Evolutionary conservation across 768 basidiomycete species (phyloP), one percentile per base, ranked within the genome.

Genomic region (Boletus insuetus): DNA sequence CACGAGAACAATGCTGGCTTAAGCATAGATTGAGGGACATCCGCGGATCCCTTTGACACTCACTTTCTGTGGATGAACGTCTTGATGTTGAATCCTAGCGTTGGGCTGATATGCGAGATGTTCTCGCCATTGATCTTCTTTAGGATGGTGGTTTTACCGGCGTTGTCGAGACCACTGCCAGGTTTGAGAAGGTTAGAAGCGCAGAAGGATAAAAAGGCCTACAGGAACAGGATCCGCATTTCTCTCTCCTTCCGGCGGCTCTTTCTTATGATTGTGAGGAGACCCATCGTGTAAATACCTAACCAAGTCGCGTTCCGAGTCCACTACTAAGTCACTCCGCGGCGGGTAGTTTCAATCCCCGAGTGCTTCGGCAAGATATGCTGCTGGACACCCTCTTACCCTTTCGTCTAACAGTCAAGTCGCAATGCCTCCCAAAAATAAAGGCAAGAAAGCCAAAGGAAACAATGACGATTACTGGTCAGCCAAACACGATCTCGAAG

Each of bases 81-180:
- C 79, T 95, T 96, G 79, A 98, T 99, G 71, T 98, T 97, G 80
- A 99, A 99, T 12, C 97, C 97, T 14, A 99, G 77, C 11, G 97
- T 98, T 2, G 97, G 97, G 65, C 89, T 92, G 52, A 98, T 85
- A 49, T 79, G 82, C 64, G 79, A 79, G 62, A 96, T 93, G 72
- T 96, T 91, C 73, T 98, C 96, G 20, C 86, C 89, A 58, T 91
- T 95, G 58, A 98, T 79, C 71, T 91, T 92, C 77, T 98, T 98
- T 55, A 98, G 73, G 61, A 98, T 97, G 3, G 96, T 99, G 2
- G 97, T 98, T 78, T 99, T 98, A 50, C 97, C 97, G 2, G 96
- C 97, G 68, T 99, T 98, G 71, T 98, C 97, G 16, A 99, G 84
- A 10, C 97, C 96, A 42, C 96, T 98, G 68, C 35, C 54, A 47